Conservation (phyloP, 345 rosid species). For the Citrus sinensis region DNA sequence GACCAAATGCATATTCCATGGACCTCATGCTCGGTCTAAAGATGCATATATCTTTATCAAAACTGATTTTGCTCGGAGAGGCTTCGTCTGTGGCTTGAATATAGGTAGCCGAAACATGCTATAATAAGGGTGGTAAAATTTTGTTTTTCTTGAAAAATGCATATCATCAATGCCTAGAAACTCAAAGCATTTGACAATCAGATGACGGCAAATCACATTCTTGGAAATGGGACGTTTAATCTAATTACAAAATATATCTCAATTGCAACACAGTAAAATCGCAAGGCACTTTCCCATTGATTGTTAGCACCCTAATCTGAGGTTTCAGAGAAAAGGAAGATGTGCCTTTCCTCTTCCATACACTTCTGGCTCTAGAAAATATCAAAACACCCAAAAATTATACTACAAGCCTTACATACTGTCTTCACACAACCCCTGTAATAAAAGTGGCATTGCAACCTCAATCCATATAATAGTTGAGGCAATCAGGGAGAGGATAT, state of each 20-base stretch:
- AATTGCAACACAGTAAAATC: conserved; percentile 30
- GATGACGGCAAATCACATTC: conserved; percentile 28
- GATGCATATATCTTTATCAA: background rate
- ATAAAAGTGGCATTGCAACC: conserved; percentile 20
- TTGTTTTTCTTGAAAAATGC: background rate
- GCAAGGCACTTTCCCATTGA: conserved; percentile 18
- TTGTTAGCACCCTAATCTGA: conserved; percentile 40
- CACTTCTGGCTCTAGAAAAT: conserved; percentile 23
- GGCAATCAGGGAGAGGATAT: conserved; percentile 23
- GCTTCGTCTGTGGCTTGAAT: background rate
- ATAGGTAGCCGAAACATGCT: background rate
- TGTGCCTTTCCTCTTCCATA: conserved; percentile 15
- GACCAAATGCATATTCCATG: conserved; percentile 7
- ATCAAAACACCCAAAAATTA: conserved; percentile 21
- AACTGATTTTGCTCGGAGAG: conserved; percentile 2
- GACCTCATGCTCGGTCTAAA: background rate
- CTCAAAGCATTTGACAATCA: conserved; percentile 25
- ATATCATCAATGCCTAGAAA: conserved; percentile 14
- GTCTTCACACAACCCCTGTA: conserved; percentile 22
- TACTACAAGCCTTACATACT: conserved; percentile 27
- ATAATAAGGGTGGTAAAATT: background rate
- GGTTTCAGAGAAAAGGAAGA: conserved; percentile 16
- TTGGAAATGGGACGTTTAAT: conserved; percentile 26
- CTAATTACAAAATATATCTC: conserved; percentile 39
- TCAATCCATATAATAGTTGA: conserved; percentile 19